phyloP scores from a whole-genome alignment of 352 stramenopile species.

The Blastocystis hominis region DNA sequence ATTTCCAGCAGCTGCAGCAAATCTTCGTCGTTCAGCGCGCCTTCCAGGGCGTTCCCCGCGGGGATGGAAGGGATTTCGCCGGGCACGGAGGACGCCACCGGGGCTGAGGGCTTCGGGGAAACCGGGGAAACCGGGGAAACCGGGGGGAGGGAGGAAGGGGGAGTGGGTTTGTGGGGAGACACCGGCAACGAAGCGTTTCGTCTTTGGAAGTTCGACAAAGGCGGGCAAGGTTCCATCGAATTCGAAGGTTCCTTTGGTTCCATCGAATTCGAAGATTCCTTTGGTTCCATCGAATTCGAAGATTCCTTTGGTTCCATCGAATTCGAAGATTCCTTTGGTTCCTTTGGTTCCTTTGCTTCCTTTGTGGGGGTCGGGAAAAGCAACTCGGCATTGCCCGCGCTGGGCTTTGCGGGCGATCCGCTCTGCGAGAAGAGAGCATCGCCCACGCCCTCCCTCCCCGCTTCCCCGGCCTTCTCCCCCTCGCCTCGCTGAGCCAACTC shows the following conservation, averaged over 20 bases:
- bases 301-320: background rate
- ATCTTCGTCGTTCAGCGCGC: background rate
- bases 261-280: background rate
- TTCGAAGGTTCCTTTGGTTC: no score
- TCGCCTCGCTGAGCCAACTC: background rate
- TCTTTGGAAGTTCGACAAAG: background rate
- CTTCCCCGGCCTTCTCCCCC: background rate
- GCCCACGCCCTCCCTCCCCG: background rate
- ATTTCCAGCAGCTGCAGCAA: slow-evolving; percentile 1
- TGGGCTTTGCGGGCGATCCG: background rate
- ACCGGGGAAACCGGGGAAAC: no score
- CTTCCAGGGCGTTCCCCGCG: background rate
- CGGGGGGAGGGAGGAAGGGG: background rate
- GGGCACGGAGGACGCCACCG: no score
- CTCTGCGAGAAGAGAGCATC: background rate
- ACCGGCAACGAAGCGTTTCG: background rate
- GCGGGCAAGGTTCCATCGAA: background rate
- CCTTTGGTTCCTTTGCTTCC: background rate
- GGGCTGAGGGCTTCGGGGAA: no score
- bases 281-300: background rate
- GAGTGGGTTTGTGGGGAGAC: background rate
- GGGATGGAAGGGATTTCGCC: no score
- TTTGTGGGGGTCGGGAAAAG: background rate
- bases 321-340: background rate
- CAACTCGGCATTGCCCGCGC: background rate